Evolutionary conservation across 2,329 filamentous ascomycete genomes (phyloP), one percentile per base, ranked within the genome.

Genomic region (Fusarium pseudonygamai): DNA sequence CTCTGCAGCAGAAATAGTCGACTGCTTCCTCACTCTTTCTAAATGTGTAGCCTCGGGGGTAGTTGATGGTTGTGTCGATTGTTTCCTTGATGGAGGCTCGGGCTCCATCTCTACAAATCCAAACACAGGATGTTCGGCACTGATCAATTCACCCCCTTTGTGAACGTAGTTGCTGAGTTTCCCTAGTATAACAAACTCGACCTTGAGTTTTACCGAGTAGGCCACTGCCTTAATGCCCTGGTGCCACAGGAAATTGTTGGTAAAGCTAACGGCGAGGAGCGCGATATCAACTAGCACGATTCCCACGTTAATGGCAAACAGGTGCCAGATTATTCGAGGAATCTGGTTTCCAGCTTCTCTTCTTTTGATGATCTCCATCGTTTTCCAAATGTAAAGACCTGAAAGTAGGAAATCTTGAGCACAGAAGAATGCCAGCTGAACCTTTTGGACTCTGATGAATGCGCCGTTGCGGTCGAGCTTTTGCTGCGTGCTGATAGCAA

Each of bases 241-340:
- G 65, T 82, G 81, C 26, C 81, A 60, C 16, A 78, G 69, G 56
- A 79, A 81, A 13, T 80, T 70, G 20, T 78, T 75, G 5, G 77
- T 66, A 61, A 79, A 82, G 47, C 82, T 76, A 18, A 83, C 71
- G 7, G 24, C 75, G 13, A 83, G 65, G 30, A 83, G 76, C 14
- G 80, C 74, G 26, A 85, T 64, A 62, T 87, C 84, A 75, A 87
- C 81, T 5, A 82, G 34, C 16, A 87, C 78, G 39, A 87, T 82
- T 11, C 83, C 40, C 18, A 85, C 66, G 64, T 87, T 86, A 26
- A 85, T 82, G 11, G 79, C 76, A 22, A 67, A 60, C 2, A 76
- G 67, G 26, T 74, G 72, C 61, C 67, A 69, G n/a, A 77, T 61
- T 30, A 74, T 64, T 22, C 61, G 65, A 30, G 59, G 60, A 22